Percentiles rank a stretch among this genome's conserved stretches.
Conservation (phyloP, 306 rosid species). For the Vigna unguiculata region DNA sequence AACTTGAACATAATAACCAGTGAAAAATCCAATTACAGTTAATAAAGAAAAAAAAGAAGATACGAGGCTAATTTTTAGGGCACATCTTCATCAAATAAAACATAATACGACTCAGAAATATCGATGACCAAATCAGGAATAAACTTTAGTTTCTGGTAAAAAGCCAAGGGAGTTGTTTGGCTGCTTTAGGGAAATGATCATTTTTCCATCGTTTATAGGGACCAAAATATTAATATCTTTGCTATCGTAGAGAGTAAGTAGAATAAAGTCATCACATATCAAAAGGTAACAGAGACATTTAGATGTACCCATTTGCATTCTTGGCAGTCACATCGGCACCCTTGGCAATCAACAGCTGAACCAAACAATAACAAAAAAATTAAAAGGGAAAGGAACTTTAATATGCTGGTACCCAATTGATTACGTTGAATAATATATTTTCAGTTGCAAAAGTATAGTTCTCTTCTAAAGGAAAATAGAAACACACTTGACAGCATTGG, state of each 20-base stretch:
- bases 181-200: conserved; percentile 8
- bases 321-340: conserved; percentile 81
- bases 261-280: conserved; percentile 20
- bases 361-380: conserved; percentile 38
- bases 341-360: conserved; percentile 83
- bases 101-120: background rate
- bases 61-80: background rate
- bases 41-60: background rate
- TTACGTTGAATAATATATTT: conserved; percentile 22
- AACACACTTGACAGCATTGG: conserved; percentile 87
- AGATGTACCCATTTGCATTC: conserved; percentile 83
- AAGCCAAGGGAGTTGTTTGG: conserved; percentile 30
- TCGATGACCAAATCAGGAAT: conserved; percentile 29
- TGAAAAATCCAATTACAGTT: background rate
- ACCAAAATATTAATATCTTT: conserved; percentile 30
- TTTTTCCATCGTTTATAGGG: background rate
- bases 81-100: background rate
- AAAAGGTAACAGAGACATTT: conserved; percentile 37
- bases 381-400: conserved; percentile 41
- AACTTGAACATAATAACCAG: background rate
- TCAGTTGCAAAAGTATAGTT: conserved; percentile 15
- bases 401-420: conserved; percentile 34
- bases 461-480: conserved; percentile 13
- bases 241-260: conserved; percentile 11
- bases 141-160: conserved; percentile 23